phyloP scores from a whole-genome alignment of 2,329 filamentous ascomycete species.

The Helotiales sp. region DNA sequence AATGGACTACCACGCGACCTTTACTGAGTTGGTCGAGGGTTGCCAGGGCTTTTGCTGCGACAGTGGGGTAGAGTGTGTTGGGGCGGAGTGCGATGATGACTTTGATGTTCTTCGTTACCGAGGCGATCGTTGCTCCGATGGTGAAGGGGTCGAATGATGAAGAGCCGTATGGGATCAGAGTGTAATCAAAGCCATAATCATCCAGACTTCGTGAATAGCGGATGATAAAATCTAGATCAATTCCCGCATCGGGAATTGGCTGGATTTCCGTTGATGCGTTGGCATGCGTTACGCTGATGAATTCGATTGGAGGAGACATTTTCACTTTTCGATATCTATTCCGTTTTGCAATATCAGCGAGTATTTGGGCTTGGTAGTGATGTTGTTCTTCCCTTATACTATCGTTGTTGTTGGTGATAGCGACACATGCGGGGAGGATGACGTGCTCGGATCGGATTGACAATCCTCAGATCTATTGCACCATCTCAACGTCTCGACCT shows the following conservation, averaged over 20 bases:
- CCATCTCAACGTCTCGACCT: background rate
- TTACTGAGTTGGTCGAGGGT: conserved; percentile 59
- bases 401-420: background rate
- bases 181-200: conserved; percentile 62
- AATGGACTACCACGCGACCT: conserved; percentile 60
- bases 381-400: background rate
- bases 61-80: conserved; percentile 62
- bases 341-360: background rate
- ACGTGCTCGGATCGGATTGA: background rate
- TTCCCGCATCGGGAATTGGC: conserved; percentile 50
- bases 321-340: conserved; percentile 15
- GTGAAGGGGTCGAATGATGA: conserved; percentile 58
- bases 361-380: background rate
- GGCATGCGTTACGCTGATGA: conserved; percentile 58
- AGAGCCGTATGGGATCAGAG: conserved; percentile 59
- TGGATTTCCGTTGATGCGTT: conserved; percentile 57
- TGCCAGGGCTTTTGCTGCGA: conserved; percentile 60
- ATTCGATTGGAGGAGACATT: conserved; percentile 49
- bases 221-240: conserved; percentile 55
- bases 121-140: conserved; percentile 56
- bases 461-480: background rate
- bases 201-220: conserved; percentile 59
- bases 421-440: conserved; percentile 4
- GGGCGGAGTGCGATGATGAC: conserved; percentile 62
- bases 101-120: conserved; percentile 58